Evolutionary conservation across 768 basidiomycete genomes (phyloP).

Genomic region (Lactifluus pinguis): DNA sequence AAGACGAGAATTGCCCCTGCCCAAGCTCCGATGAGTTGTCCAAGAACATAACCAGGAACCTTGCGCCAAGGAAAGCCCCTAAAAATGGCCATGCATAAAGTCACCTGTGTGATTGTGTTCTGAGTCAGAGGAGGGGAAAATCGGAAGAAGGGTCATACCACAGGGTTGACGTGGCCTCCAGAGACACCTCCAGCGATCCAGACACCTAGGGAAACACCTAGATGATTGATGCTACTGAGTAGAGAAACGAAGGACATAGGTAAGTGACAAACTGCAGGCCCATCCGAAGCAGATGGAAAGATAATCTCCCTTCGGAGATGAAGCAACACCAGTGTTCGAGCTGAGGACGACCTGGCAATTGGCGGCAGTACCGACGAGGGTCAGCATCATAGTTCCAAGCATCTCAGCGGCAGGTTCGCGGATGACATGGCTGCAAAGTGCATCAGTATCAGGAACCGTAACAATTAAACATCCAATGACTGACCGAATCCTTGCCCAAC

Average conservation of each 20-base stretch:
- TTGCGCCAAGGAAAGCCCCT: conserved; percentile 76
- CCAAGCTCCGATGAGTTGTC: conserved; percentile 54
- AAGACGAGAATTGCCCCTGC: conserved; percentile 51
- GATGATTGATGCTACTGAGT: conserved; percentile 2
- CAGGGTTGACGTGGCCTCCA: conserved; percentile 50
- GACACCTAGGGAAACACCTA: conserved; percentile 53
- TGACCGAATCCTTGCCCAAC: conserved; percentile 20
- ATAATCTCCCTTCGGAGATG: conserved; percentile 21
- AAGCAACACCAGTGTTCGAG: conserved; percentile 17
- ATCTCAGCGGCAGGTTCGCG: conserved; percentile 24
- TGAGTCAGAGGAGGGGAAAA: not conserved
- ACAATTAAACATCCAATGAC: not conserved
- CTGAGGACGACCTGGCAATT: conserved; percentile 22
- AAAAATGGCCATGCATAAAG: conserved; percentile 56
- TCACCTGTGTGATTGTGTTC: conserved; percentile 37
- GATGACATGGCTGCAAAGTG: not conserved
- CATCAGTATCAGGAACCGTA: not conserved
- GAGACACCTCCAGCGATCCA: conserved; percentile 61
- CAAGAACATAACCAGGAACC: conserved; percentile 59
- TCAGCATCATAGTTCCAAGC: conserved; percentile 23
- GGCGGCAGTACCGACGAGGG: conserved; percentile 19
- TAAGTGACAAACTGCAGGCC: conserved; percentile 18
- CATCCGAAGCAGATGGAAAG: conserved; percentile 20
- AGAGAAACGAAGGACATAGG: not conserved
- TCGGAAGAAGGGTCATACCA: conserved; percentile 15